Conservation (phyloP, 345 rosid genomes). For the Sapria himalayana region DNA sequence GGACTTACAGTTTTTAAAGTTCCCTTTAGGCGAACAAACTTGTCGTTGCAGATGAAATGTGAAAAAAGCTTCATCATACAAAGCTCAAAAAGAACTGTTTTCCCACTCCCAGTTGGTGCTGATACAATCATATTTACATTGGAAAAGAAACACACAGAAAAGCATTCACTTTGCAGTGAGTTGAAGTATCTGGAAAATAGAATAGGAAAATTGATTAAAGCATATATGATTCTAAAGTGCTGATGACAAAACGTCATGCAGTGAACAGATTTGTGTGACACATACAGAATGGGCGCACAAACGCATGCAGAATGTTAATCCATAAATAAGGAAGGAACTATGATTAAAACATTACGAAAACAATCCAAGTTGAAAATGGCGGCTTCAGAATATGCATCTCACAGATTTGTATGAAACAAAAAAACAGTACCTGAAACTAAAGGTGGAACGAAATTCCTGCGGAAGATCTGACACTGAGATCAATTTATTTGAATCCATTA, state of each 20-base stretch:
- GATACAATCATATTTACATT: constrained; percentile 84
- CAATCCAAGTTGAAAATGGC: not conserved
- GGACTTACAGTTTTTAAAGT: constrained; percentile 66
- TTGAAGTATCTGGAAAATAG: constrained; percentile 54
- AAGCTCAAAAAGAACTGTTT: constrained; percentile 85
- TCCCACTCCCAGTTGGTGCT: constrained; percentile 98
- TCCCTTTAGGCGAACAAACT: constrained; percentile 50
- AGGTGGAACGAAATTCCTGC: constrained; percentile 40
- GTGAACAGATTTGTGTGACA: not conserved
- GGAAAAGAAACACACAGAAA: constrained; percentile 59
- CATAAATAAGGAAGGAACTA: not conserved
- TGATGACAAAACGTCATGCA: not conserved
- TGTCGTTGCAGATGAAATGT: constrained; percentile 37
- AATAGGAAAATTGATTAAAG: not conserved
- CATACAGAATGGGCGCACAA: not conserved
- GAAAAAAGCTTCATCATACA: constrained; percentile 80
- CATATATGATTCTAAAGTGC: not conserved
- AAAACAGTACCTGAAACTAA: constrained; percentile 41
- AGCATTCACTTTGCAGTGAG: constrained; percentile 91
- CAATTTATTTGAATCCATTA: constrained; percentile 51
- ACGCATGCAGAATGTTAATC: not conserved
- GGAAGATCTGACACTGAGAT: constrained; percentile 71
- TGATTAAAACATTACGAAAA: not conserved
- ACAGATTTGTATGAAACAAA: not conserved
- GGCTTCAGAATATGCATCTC: constrained; percentile 1